phyloP scores from a whole-genome alignment of 2,329 filamentous ascomycete species.

The Fusarium sp. region DNA sequence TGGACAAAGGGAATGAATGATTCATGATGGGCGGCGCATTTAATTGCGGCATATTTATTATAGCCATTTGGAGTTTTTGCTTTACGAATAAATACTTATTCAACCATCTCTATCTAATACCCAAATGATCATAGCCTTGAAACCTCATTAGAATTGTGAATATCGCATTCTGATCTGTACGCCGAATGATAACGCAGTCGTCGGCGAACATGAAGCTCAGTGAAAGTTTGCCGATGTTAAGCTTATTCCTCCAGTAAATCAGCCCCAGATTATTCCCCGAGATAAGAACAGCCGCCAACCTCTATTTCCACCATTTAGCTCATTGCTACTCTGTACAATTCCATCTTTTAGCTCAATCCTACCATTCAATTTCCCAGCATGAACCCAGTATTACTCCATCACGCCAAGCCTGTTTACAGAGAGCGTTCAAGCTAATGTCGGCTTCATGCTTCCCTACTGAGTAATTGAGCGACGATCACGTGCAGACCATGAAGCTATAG shows the following conservation, averaged over 20 bases:
- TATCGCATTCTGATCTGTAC: background rate
- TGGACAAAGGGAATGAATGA: background rate
- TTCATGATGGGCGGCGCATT: slow-evolving; percentile 2
- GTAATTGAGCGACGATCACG: slow-evolving; percentile 33
- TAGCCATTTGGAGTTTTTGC: background rate
- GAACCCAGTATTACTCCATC: background rate
- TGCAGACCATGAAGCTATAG: slow-evolving; percentile 19
- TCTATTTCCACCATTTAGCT: background rate
- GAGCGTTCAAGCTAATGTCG: background rate
- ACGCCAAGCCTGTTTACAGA: background rate
- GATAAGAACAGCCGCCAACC: background rate
- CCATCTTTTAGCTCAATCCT: background rate
- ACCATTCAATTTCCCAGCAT: background rate
- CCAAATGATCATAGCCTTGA: rapidly evolving
- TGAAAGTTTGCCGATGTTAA: background rate
- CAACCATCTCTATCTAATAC: rapidly evolving
- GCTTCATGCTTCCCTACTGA: slow-evolving; percentile 9
- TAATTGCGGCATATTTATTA: background rate
- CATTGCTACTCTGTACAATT: background rate
- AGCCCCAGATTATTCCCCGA: background rate
- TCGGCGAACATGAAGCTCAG: background rate
- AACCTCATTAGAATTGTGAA: rapidly evolving
- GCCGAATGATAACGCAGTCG: background rate
- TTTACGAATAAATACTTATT: background rate
- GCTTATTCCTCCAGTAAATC: background rate